A percentile compares a stretch with the other conserved stretches of the same genome.
phyloP scores from a whole-genome alignment of 2,329 filamentous ascomycete genomes.

The Aspergillus viridinutans region DNA sequence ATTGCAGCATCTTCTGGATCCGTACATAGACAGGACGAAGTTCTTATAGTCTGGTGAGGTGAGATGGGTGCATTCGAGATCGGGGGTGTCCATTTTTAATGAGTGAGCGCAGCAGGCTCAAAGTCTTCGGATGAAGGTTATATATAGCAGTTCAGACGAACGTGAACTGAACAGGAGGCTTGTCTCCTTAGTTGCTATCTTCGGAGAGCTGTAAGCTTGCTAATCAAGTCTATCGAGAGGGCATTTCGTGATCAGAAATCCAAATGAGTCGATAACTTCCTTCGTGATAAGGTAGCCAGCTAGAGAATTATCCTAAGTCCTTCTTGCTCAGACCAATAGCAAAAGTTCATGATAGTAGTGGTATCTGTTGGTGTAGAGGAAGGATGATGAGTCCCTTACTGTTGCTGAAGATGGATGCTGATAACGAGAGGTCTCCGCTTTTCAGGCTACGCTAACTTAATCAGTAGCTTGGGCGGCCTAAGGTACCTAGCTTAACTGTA shows the following conservation, averaged over 20 bases:
- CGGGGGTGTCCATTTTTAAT: conserved; percentile 20
- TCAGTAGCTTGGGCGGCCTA: neutral
- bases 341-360: neutral
- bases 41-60: conserved; percentile 50
- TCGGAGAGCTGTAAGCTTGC: neutral
- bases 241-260: neutral
- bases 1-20: conserved; percentile 14
- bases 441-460: neutral
- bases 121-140: neutral
- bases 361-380: neutral
- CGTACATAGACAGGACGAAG: conserved; percentile 52
- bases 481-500: neutral
- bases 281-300: neutral
- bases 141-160: neutral
- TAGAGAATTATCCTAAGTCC: neutral
- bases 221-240: neutral
- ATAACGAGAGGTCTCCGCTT: neutral
- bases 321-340: neutral
- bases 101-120: conserved; percentile 2
- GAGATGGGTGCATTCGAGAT: conserved; percentile 48
- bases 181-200: neutral
- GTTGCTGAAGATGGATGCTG: neutral
- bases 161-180: neutral
- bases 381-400: neutral
- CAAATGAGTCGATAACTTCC: neutral